Evolutionary conservation across 768 basidiomycete species (phyloP).

Genomic region (Nidularia pulvinata): DNA sequence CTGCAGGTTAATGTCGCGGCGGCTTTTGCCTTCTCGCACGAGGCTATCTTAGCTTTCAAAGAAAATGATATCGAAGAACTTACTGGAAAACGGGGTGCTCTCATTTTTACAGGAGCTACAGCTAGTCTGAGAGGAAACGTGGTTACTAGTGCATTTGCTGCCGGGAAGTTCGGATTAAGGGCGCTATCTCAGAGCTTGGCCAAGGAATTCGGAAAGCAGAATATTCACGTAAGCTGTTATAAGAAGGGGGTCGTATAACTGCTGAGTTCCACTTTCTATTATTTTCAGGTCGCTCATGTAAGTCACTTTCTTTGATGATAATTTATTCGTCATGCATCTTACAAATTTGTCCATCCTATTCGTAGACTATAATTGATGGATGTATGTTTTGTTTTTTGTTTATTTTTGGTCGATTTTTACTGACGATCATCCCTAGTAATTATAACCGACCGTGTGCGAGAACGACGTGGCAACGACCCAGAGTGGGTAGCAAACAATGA

Average conservation of each 20-base stretch:
- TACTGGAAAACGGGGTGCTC: constrained; percentile 56
- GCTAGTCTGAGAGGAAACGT: constrained; percentile 64
- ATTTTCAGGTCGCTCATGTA: constrained; percentile 61
- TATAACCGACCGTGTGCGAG: constrained; percentile 24
- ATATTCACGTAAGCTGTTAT: constrained; percentile 63
- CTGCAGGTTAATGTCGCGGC: constrained; percentile 54
- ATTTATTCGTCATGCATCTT: neutral
- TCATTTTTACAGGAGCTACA: constrained; percentile 78
- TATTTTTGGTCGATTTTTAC: neutral
- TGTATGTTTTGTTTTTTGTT: constrained; percentile 20
- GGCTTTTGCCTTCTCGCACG: constrained; percentile 64
- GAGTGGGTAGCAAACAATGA: constrained; percentile 45
- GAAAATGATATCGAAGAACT: constrained; percentile 47
- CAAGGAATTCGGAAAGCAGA: constrained; percentile 73
- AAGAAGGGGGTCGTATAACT: no score
- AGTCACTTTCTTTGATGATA: constrained; percentile 22
- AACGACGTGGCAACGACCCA: constrained; percentile 18
- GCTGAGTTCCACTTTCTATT: neutral
- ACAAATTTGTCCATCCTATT: neutral
- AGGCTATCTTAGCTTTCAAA: constrained; percentile 59
- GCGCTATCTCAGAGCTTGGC: constrained; percentile 70
- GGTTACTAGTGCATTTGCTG: constrained; percentile 60
- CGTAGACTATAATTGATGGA: constrained; percentile 74
- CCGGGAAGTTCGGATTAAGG: constrained; percentile 62
- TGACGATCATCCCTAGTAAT: constrained; percentile 22